Percentiles rank a stretch among this genome's conserved stretches.
Evolutionary conservation across 2,329 filamentous ascomycete genomes (phyloP).

Genomic region (Penicillium olsonii): DNA sequence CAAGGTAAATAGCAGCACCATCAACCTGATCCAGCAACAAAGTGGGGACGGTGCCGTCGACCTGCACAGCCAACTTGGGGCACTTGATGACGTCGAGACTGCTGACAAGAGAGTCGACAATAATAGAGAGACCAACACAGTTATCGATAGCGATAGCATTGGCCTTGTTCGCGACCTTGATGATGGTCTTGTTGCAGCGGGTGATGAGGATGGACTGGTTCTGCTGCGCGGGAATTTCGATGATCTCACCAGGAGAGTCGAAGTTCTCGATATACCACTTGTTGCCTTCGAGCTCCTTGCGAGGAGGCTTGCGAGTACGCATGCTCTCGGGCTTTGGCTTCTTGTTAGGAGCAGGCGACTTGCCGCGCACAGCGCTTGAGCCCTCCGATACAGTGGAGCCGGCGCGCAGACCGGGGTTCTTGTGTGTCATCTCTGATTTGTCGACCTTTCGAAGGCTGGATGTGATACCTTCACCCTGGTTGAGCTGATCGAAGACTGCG

Average conservation of each 20-base stretch:
- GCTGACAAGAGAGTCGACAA: slow-evolving; percentile 86
- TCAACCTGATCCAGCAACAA: slow-evolving; percentile 92
- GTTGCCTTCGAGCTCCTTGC: slow-evolving; percentile 78
- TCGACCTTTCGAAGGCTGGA: slow-evolving; percentile 90
- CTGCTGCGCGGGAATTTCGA: slow-evolving; percentile 79
- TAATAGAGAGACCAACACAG: slow-evolving; percentile 76
- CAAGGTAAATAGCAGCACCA: slow-evolving; percentile 82
- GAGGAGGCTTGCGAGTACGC: slow-evolving; percentile 78
- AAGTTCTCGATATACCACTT: slow-evolving; percentile 98
- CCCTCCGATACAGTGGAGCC: slow-evolving; percentile 67
- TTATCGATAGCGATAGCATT: slow-evolving; percentile 98
- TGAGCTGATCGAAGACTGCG: slow-evolving; percentile 89
- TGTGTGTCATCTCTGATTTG: slow-evolving; percentile 95
- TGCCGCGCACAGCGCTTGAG: slow-evolving; percentile 56
- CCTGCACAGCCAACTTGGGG: slow-evolving; percentile 90
- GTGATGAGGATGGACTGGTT: slow-evolving; percentile 90
- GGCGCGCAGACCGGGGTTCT: slow-evolving; percentile 85
- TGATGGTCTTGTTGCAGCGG: slow-evolving; percentile 85
- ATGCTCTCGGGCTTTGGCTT: slow-evolving; percentile 85
- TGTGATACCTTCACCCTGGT: slow-evolving; percentile 86
- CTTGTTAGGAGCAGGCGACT: slow-evolving; percentile 85
- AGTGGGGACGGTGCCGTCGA: slow-evolving; percentile 81
- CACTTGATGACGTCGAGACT: slow-evolving; percentile 95
- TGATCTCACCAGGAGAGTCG: slow-evolving; percentile 70
- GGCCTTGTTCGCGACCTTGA: slow-evolving; percentile 88